These are phyloP conservation scores for Solanum lycopersicoides DNA, from an alignment of 257 asterid species.

Conservation along the genomic window DNA sequence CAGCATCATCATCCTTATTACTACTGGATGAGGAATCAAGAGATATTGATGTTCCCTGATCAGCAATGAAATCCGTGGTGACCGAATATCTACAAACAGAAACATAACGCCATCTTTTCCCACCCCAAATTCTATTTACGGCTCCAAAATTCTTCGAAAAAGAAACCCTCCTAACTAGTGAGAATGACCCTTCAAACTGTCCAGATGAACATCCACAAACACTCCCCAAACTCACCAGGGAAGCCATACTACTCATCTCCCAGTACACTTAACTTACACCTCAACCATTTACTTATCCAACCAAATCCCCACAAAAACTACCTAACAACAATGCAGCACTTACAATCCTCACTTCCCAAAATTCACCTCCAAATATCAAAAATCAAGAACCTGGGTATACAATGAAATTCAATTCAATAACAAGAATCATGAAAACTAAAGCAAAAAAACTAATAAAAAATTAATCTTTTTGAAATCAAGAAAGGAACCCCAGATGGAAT, in stretches of 20 bases:
- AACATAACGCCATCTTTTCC: conserved; percentile 59
- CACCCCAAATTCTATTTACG: conserved; percentile 41
- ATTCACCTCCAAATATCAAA: not conserved
- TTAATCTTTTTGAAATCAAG: not conserved
- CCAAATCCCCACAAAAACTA: not conserved
- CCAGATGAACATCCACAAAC: conserved; percentile 56
- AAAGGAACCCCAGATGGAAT: not conserved
- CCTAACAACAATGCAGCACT: conserved; percentile 3
- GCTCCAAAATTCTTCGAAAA: conserved; percentile 34
- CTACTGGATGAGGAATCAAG: conserved; percentile 61
- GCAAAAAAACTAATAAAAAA: not conserved
- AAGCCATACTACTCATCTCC: conserved; percentile 77
- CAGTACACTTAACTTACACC: conserved; percentile 10
- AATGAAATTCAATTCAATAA: not conserved
- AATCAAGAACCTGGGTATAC: conserved; percentile 5
- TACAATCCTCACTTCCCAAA: not conserved
- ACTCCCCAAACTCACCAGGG: conserved; percentile 89
- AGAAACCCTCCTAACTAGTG: conserved; percentile 51
- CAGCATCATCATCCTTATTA: conserved; percentile 36
- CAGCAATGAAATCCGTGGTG: conserved; percentile 65
- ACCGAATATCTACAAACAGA: conserved; percentile 83
- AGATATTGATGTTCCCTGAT: conserved; percentile 64
- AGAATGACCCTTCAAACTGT: conserved; percentile 64
- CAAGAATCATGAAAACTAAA: not conserved
- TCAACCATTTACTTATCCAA: conserved; percentile 13